These are phyloP conservation scores for Beauveria caledonica DNA, from an alignment of 2,329 filamentous ascomycete species.

Conservation along the genomic window DNA sequence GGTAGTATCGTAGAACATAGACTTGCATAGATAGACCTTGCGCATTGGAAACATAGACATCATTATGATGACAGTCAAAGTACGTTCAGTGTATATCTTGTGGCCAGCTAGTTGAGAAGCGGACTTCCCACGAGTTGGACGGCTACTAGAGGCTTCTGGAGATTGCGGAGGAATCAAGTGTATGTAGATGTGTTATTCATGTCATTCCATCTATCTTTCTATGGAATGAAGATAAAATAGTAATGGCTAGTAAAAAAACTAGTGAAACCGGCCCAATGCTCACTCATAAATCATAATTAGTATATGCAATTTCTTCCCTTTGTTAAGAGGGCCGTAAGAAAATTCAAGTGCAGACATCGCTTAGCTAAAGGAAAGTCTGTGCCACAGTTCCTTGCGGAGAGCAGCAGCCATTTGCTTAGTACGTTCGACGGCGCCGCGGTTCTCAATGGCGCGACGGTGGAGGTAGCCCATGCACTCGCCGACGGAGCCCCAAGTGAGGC, in stretches of 20 bases:
- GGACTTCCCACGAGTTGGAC: background rate
- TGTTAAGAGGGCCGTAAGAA: background rate
- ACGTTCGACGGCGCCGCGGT: conserved; percentile 17
- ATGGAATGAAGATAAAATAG: background rate
- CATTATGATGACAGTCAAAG: background rate
- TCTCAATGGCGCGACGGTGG: conserved; percentile 17
- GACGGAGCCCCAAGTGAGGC: conserved; percentile 17
- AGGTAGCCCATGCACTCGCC: conserved; percentile 17
- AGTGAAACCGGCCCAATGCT: conserved; percentile 1
- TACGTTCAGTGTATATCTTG: background rate
- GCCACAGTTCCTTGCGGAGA: conserved; percentile 22
- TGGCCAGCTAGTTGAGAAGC: background rate
- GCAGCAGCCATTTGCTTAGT: conserved; percentile 19
- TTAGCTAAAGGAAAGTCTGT: conserved; percentile 16
- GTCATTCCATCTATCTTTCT: background rate
- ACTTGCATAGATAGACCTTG: background rate
- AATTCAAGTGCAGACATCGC: background rate
- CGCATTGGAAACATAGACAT: background rate
- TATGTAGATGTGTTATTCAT: background rate
- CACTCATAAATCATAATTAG: conserved; percentile 3
- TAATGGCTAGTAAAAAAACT: background rate
- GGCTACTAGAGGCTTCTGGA: background rate
- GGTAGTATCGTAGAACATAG: background rate
- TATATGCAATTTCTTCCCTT: conserved; percentile 2
- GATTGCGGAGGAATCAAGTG: background rate